A percentile compares a stretch with the other conserved stretches of the same genome.
These are phyloP conservation scores for Blastomyces parvus DNA, from an alignment of 2,329 filamentous ascomycete species.

Conservation along the genomic window DNA sequence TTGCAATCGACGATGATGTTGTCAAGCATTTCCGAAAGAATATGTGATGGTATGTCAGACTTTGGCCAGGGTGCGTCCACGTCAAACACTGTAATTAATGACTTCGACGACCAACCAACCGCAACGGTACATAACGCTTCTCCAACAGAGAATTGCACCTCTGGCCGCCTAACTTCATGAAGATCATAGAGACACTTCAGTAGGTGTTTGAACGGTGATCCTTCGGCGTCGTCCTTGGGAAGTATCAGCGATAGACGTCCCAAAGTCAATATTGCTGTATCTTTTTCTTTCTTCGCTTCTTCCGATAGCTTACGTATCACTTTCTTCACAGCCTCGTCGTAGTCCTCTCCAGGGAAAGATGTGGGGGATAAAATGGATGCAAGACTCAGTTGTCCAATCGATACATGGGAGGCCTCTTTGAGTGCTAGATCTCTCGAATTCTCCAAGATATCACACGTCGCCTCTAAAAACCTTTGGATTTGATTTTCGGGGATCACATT, in stretches of 20 bases:
- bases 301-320: constrained; percentile 55
- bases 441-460: constrained; percentile 44
- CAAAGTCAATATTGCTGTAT: constrained; percentile 69
- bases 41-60: constrained; percentile 27
- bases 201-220: constrained; percentile 40
- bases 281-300: constrained; percentile 69
- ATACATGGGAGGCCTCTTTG: constrained; percentile 48
- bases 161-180: constrained; percentile 74
- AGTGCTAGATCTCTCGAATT: constrained; percentile 47
- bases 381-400: constrained; percentile 53
- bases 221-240: constrained; percentile 27
- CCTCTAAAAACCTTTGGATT: constrained; percentile 35
- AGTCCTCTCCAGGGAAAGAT: constrained; percentile 22
- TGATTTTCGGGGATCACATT: constrained; percentile 27
- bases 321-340: constrained; percentile 27
- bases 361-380: constrained; percentile 43
- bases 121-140: constrained; percentile 74
- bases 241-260: constrained; percentile 60
- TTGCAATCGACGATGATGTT: constrained; percentile 70
- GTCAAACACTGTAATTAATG: constrained; percentile 64
- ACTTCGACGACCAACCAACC: constrained; percentile 73
- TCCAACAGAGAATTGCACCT: constrained; percentile 83
- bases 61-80: constrained; percentile 49
- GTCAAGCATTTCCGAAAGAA: constrained; percentile 52
- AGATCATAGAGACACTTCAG: constrained; percentile 62